These are phyloP conservation scores for Ogataea hybrid DNA, from an alignment of 1,139 yeast genomes.

Conservation along the genomic window DNA sequence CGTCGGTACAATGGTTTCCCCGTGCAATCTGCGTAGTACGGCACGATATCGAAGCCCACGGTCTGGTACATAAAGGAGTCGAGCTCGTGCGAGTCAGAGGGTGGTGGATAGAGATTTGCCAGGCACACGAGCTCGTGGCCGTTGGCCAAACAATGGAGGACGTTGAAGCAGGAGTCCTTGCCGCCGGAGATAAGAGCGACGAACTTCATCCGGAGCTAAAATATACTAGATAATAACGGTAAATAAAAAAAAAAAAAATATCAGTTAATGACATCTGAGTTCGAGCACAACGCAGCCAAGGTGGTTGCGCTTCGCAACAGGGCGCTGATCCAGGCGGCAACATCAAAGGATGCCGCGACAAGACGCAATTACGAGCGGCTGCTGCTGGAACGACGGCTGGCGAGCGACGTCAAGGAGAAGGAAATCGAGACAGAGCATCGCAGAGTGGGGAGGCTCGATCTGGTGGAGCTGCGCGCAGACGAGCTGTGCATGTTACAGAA, in stretches of 20 bases:
- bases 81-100: constrained; percentile 54
- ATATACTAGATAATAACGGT: neutral
- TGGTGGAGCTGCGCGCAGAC: constrained; percentile 10
- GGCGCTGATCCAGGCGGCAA: constrained; percentile 20
- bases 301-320: constrained; percentile 18
- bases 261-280: constrained; percentile 5
- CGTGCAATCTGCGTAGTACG: constrained; percentile 63
- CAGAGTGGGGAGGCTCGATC: constrained; percentile 1
- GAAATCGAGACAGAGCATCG: constrained; percentile 7
- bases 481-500: constrained; percentile 12
- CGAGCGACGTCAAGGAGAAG: constrained; percentile 13
- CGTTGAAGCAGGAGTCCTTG: constrained; percentile 89
- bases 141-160: constrained; percentile 74
- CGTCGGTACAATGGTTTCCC: constrained; percentile 78
- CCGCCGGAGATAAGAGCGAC: constrained; percentile 95
- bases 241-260: constrained; percentile 1
- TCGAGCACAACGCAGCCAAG: constrained; percentile 18
- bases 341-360: constrained; percentile 17
- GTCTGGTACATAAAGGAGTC: constrained; percentile 98
- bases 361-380: constrained; percentile 21
- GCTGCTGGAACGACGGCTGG: constrained; percentile 19
- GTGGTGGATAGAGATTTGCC: constrained; percentile 76
- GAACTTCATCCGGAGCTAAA: constrained; percentile 68
- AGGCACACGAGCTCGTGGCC: constrained; percentile 85
- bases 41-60: constrained; percentile 86